Percentiles rank a stretch among this genome's conserved stretches.
Conservation (phyloP, 805 yeast genomes). For the Zygosaccharomyces rouxii region DNA sequence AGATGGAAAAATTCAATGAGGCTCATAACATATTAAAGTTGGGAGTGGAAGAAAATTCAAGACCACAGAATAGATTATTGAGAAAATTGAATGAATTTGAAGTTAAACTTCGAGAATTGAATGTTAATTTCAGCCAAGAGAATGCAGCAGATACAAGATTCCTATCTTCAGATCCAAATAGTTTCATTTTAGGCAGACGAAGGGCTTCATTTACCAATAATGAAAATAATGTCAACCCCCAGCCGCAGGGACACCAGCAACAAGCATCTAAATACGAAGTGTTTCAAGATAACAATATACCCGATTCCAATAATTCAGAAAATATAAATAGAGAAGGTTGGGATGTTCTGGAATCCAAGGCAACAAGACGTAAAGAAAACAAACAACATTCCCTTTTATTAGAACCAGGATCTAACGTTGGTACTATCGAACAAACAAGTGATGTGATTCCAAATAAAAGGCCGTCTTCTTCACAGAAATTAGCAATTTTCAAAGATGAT, state of each 20-base stretch:
- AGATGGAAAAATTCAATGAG: constrained; percentile 13
- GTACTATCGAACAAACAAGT: constrained; percentile 45
- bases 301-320: constrained; percentile 4
- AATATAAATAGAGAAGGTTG: constrained; percentile 27
- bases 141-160: constrained; percentile 4
- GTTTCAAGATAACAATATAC: constrained; percentile 6
- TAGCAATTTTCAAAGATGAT: constrained; percentile 41
- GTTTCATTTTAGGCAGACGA: constrained; percentile 15
- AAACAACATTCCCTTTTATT: constrained; percentile 49
- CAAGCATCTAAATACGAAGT: constrained; percentile 6
- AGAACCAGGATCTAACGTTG: constrained; percentile 45
- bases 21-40: constrained; percentile 17
- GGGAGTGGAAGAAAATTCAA: constrained; percentile 50
- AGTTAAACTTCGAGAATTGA: constrained; percentile 12
- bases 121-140: constrained; percentile 9
- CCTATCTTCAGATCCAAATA: constrained; percentile 6
- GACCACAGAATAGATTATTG: constrained; percentile 52
- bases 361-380: constrained; percentile 61
- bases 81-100: constrained; percentile 15
- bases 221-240: background rate
- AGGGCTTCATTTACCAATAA: constrained; percentile 7
- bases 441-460: background rate
- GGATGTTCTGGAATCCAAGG: constrained; percentile 48
- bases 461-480: constrained; percentile 16
- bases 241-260: background rate